Evolutionary conservation across 2,329 filamentous ascomycete genomes (phyloP), one percentile per base, ranked within the genome.

Genomic region (Ophiosphaerella narmari): DNA sequence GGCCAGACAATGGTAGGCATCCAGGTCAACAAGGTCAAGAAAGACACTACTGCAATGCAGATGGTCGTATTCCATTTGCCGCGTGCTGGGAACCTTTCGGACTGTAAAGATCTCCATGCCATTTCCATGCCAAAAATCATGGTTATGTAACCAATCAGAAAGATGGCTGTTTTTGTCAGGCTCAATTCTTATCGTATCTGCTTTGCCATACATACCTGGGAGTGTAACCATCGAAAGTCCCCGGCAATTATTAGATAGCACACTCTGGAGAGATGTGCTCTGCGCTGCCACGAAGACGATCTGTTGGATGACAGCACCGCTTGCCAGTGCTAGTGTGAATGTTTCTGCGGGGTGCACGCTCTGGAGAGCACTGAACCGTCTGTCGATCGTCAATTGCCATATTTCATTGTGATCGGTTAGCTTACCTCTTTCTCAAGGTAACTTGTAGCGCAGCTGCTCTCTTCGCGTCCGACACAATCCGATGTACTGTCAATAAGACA

Each of bases 131-230:
- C 84, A 58, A 89, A 88, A 13, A 87, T 77, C 16, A 88, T 63
- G 57, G 88, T 86, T 29, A 86, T 80, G 54, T 81, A 87, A 23
- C 86, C 86, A 7, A 85, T 80, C 44, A 89, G 78, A 61, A 89
- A 88, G 32, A 88, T 77, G 7, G 83, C 87, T 88, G 48, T 5
- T 13, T 14, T 18, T 13, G 53, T 72, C 14, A 72, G 67, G 26
- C 13, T n/a, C 3, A 24, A 5, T 26, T 0, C 13, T 33, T 14
- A 14, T 33, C 16, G n/a, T n/a, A 26, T 31, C 5, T 14, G 29
- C n/a, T 7, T 35, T 35, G 32, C 8, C 14, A 5, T n/a, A 65
- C 71, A 18, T 71, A 75, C 73, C 63, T 32, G 73, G 72, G 50
- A 72, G 68, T 14, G 71, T 68, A n/a, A 74, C 37, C 67, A 73